Evolutionary conservation across 306 rosid species (phyloP).

Genomic region (Coriaria nepalensis): DNA sequence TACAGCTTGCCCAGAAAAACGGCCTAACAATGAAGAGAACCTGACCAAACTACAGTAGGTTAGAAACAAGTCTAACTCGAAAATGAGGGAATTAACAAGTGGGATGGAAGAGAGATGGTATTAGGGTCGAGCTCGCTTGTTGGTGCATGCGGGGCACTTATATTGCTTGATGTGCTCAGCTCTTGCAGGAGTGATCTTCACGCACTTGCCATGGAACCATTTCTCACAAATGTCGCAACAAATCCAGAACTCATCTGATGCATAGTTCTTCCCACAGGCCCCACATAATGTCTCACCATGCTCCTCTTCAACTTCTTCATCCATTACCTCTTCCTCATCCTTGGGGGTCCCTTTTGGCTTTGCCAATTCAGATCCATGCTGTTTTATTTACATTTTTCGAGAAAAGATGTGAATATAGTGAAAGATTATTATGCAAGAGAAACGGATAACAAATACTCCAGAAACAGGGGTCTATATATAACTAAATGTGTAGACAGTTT

Average conservation of each 20-base stretch:
- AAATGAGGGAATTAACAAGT: no score
- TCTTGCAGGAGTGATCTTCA: constrained; percentile 85
- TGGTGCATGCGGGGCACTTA: constrained; percentile 96
- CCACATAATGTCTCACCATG: constrained; percentile 85
- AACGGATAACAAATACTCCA: no score
- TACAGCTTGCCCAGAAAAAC: no score
- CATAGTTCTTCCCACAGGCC: constrained; percentile 77
- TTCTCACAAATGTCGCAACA: constrained; percentile 85
- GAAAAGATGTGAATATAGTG: not conserved
- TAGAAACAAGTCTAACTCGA: no score
- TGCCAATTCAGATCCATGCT: not conserved
- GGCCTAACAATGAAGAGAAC: no score
- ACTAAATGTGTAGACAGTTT: no score
- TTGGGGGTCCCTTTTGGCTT: constrained; percentile 8
- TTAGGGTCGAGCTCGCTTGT: constrained; percentile 50
- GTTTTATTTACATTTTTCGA: not conserved
- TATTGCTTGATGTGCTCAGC: constrained; percentile 91
- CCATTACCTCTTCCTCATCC: constrained; percentile 59
- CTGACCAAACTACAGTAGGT: no score
- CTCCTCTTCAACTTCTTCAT: constrained; percentile 71
- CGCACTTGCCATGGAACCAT: constrained; percentile 94
- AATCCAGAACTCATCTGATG: constrained; percentile 87
- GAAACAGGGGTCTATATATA: no score
- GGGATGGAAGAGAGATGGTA: no score
- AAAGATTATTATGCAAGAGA: no score